Base-by-base conservation (phyloP, 108 stramenopile genomes). In the Bacterosira constricta region DNA sequence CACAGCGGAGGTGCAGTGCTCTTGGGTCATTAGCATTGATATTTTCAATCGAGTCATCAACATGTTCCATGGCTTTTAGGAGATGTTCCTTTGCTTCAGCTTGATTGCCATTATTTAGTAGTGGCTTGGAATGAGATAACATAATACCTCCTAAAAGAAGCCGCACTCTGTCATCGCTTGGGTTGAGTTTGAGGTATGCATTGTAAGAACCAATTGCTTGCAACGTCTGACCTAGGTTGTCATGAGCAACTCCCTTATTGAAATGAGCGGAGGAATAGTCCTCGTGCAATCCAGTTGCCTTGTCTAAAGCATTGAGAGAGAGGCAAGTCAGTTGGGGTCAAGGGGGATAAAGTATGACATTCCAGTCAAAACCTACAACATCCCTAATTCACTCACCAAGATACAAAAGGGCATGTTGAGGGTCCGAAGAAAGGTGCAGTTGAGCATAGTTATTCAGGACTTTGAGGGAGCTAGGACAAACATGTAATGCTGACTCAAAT, bases 371-470 rank as follows among this genome's bases (percentile, higher is more conserved):
- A n/a, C n/a, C n/a, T n/a, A n/a, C 6, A 49, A 6, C 17, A 7
- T 13, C 10, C 6, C 17, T 20, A 15, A 10, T n/a, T 58, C n/a
- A 44, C 60, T 41, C 15, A 62, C 60, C 60, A 7, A 62, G 10
- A n/a, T 27, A 42, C 17, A 42, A 23, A 62, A 62, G 42, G 9
- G 60, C 60, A 26, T 62, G 39, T 23, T 8, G 3, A 27, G 60
- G 60, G 18, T 62, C 60, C 6, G 17, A 20, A 2, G 39, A 37
- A 8, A 42, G 6, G 44, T 44, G 44, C 60, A 17, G 12, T 4
- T 21, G 20, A 3, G 41, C 60, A n/a, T 62, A 62, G 27, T 62
- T 62, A 26, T 62, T 62, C 25, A 62, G 26, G 12, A 62, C 60
- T 17, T 62, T 41, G 4, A 62, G 21, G 2, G 60, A 42, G 23